These are phyloP conservation scores for Aureobasidium sp. DNA, from an alignment of 2,329 filamentous ascomycete genomes.

Conservation along the genomic window DNA sequence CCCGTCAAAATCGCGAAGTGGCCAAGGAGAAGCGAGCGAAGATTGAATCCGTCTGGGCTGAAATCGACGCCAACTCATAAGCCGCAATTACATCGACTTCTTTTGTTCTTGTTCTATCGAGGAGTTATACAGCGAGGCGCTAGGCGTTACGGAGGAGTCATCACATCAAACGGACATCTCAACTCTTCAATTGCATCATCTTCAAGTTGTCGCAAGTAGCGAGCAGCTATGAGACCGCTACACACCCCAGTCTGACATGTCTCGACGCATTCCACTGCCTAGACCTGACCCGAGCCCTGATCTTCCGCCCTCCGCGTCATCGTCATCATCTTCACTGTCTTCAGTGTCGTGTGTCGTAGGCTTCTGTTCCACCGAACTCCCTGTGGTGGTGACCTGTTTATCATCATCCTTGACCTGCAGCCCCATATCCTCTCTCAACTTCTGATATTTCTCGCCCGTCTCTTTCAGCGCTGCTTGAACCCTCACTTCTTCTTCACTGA, in stretches of 20 bases:
- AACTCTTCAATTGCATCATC: neutral
- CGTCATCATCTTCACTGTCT: neutral
- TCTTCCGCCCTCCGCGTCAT: neutral
- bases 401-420: neutral
- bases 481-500: conserved; percentile 64
- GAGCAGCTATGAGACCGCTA: neutral
- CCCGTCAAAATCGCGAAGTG: conserved; percentile 65
- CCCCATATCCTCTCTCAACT: conserved; percentile 35
- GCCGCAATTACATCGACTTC: neutral
- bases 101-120: neutral
- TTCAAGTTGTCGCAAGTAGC: neutral
- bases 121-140: conserved; percentile 9
- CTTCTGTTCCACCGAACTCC: neutral
- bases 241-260: conserved; percentile 10
- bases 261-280: conserved; percentile 11
- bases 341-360: neutral
- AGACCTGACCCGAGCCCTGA: conserved; percentile 10
- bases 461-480: conserved; percentile 76
- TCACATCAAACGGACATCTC: neutral
- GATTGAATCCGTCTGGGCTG: conserved; percentile 71
- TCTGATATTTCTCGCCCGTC: conserved; percentile 65
- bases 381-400: conserved; percentile 1
- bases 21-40: conserved; percentile 64
- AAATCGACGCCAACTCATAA: conserved; percentile 66
- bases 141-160: neutral